Conservation (phyloP, 306 rosid genomes). For the Quercus variabilis region DNA sequence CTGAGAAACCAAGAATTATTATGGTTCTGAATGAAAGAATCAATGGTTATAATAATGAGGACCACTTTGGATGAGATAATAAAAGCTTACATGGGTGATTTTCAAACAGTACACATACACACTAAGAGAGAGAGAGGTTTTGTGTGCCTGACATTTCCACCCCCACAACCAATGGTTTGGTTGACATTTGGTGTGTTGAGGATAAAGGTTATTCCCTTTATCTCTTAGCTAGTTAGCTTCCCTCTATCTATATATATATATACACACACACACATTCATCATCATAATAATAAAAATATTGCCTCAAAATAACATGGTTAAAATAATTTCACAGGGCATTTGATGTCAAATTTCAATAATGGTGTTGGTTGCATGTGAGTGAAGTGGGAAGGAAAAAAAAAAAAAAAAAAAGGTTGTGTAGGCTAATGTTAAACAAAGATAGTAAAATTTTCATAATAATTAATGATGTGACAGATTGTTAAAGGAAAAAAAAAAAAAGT, state of each 20-base stretch:
- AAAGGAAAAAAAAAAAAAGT: no score
- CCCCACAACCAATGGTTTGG: conserved; percentile 28
- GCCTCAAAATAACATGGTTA: neutral
- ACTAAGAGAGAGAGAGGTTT: neutral
- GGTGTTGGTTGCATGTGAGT: no score
- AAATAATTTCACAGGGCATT: no score
- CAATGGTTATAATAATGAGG: conserved; percentile 23
- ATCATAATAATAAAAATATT: neutral
- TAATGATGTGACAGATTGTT: no score
- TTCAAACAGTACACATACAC: conserved; percentile 14
- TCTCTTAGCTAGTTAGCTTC: neutral
- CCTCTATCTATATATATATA: neutral
- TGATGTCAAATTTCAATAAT: no score
- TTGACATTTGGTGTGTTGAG: conserved; percentile 27
- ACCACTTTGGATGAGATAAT: conserved; percentile 23
- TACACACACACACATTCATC: no score
- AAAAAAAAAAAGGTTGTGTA: no score
- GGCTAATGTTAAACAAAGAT: no score
- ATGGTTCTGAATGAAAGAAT: conserved; percentile 3
- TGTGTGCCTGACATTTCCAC: conserved; percentile 27
- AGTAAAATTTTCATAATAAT: no score
- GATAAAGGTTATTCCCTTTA: conserved; percentile 10
- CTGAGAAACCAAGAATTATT: neutral
- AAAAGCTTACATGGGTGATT: conserved; percentile 15
- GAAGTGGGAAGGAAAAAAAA: no score